phyloP scores from a whole-genome alignment of 495 filamentous ascomycete species.

The Neurospora sp. region DNA sequence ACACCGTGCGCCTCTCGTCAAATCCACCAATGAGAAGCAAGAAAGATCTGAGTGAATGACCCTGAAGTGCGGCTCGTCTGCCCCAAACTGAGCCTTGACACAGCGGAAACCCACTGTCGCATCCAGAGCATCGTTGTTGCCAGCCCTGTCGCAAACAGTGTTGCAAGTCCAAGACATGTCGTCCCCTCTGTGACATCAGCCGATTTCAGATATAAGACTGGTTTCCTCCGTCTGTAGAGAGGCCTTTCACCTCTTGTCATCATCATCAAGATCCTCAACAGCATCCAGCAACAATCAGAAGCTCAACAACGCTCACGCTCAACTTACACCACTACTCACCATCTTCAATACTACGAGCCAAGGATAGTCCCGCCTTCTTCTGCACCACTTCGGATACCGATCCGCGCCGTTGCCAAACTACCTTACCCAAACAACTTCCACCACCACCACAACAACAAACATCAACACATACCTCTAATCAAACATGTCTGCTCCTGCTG shows the following conservation, averaged over 20 bases:
- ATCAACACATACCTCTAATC: background rate
- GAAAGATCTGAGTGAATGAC: background rate
- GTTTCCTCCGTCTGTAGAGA: background rate
- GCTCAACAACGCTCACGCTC: background rate
- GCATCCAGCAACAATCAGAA: background rate
- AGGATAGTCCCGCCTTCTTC: background rate
- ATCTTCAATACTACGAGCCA: background rate
- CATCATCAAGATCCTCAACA: background rate
- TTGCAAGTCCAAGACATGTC: background rate
- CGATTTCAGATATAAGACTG: background rate
- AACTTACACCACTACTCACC: background rate
- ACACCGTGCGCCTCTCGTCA: background rate
- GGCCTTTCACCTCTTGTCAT: background rate
- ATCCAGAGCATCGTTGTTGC: background rate
- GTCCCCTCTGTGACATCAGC: background rate
- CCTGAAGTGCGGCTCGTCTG: background rate
- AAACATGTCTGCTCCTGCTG: conserved; percentile 13
- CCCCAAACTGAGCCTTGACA: background rate
- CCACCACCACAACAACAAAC: background rate
- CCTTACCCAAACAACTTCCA: background rate
- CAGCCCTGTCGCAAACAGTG: background rate
- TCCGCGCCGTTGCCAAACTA: background rate
- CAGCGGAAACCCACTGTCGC: background rate
- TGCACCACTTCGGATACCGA: background rate
- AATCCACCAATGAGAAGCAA: conserved; percentile 7